phyloP scores from a whole-genome alignment of 768 basidiomycete genomes.

The Boletus patriciae region DNA sequence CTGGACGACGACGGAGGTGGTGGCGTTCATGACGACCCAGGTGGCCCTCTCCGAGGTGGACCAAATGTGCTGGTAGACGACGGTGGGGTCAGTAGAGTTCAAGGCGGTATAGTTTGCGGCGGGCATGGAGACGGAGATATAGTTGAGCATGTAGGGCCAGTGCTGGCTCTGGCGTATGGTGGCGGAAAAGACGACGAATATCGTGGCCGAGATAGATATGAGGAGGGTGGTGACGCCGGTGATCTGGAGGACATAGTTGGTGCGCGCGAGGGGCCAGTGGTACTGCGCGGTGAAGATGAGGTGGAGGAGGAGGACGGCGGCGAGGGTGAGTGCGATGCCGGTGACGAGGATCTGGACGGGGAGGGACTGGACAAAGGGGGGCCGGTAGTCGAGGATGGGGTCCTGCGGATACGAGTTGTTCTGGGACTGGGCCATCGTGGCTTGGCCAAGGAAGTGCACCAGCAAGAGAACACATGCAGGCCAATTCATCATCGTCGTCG shows the following conservation, averaged over 20 bases:
- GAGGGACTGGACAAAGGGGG: constrained; percentile 81
- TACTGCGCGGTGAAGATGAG: constrained; percentile 95
- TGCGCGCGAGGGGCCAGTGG: constrained; percentile 89
- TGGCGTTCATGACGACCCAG: constrained; percentile 88
- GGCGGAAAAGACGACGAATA: constrained; percentile 68
- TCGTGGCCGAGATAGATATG: constrained; percentile 71
- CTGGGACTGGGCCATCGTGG: constrained; percentile 24
- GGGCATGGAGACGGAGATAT: constrained; percentile 73
- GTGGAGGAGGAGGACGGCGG: constrained; percentile 84
- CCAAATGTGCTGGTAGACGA: constrained; percentile 50
- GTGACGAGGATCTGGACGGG: constrained; percentile 88
- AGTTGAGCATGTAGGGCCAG: constrained; percentile 97
- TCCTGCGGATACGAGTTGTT: constrained; percentile 39
- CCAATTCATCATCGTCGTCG: background rate
- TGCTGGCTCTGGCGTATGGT: constrained; percentile 59
- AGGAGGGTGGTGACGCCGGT: constrained; percentile 80
- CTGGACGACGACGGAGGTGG: constrained; percentile 82
- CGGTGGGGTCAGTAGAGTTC: constrained; percentile 25
- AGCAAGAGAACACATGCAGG: constrained; percentile 3
- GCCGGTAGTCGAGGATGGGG: constrained; percentile 78
- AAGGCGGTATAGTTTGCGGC: constrained; percentile 16
- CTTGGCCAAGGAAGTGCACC: constrained; percentile 6
- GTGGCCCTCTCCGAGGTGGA: constrained; percentile 58
- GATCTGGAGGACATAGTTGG: constrained; percentile 90
- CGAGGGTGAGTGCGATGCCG: constrained; percentile 82